Percentiles rank a stretch among this genome's conserved stretches.
These are phyloP conservation scores for Chrysopogon serrulatus DNA, from an alignment of 176 grass and related monocot species.

Conservation along the genomic window DNA sequence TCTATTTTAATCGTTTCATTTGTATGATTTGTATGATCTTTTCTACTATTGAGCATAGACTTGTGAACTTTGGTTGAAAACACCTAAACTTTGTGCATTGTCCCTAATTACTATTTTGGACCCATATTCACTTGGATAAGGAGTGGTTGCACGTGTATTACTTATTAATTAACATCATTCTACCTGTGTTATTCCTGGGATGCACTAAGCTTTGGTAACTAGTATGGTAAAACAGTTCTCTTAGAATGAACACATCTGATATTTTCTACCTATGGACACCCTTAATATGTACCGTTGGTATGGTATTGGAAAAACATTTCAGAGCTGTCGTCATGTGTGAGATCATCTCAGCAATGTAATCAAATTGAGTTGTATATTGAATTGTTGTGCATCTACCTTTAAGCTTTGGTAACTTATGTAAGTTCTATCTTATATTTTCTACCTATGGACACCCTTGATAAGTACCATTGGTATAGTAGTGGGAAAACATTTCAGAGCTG, in stretches of 20 bases:
- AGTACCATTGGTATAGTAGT: neutral
- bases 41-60: neutral
- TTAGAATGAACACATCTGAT: neutral
- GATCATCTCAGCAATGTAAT: neutral
- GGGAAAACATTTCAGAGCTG: neutral
- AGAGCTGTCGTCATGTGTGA: neutral
- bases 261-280: neutral
- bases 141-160: neutral
- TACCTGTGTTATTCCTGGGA: neutral
- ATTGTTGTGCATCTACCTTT: neutral
- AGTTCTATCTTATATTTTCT: neutral
- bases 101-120: neutral
- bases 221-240: neutral
- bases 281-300: neutral
- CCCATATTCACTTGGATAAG: neutral
- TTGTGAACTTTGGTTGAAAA: neutral
- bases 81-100: neutral
- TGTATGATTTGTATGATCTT: neutral
- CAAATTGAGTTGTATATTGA: neutral
- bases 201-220: neutral
- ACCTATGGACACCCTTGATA: neutral
- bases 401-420: too few species aligned
- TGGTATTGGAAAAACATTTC: neutral
- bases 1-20: neutral
- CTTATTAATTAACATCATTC: neutral